Evolutionary conservation across 495 filamentous ascomycete genomes (phyloP), one percentile per base, ranked within the genome.

Genomic region (Melanomma pulvis-pyrius): DNA sequence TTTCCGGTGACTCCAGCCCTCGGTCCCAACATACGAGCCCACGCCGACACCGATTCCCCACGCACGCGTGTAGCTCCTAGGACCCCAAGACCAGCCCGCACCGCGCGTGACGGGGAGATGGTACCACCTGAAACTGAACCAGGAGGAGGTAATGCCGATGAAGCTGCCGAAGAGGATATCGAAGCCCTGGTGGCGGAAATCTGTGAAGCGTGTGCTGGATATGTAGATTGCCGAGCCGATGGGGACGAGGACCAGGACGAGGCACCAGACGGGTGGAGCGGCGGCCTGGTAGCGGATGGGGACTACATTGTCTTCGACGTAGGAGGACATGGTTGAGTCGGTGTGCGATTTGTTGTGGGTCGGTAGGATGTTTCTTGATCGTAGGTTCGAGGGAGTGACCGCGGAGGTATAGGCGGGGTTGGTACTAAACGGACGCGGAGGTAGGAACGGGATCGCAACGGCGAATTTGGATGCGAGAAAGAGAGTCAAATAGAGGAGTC

Each of bases 381-480:
- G 46, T 1, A 67, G 51, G 39, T 67, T 66, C 3, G 68, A 67
- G 1, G 51, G 68, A 3, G 59, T 24, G 8, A 49, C 26, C 15
- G 69, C 65, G 30, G 69, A 63, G 29, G 64, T 68, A 58, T 68
- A 44, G 11, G 59, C 54, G 13, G 60, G 39, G 55, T 73, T 65
- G 15, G 51, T 63, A 59, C 63, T 58, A 50, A 69, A 69, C 15
- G 49, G 50, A 8, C 65, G 50, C 13, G 72, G 64, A 15, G 67
- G 60, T 28, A 76, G 63, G 34, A 79, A 71, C 2, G 87, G 85
- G 61, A 89, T 82, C 2, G 79, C 78, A 70, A 90, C 80, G 15
- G 83, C 77, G 73, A 89, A 85, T 73, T 89, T 89, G 25, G 87
- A 78, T 61, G 79, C 82, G 11, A 90, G 77, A 78, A 85, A 90